A percentile compares a stretch with the other conserved stretches of the same genome.
Conservation (phyloP, 2,329 filamentous ascomycete species). For the Epicoccum sorghinum region DNA sequence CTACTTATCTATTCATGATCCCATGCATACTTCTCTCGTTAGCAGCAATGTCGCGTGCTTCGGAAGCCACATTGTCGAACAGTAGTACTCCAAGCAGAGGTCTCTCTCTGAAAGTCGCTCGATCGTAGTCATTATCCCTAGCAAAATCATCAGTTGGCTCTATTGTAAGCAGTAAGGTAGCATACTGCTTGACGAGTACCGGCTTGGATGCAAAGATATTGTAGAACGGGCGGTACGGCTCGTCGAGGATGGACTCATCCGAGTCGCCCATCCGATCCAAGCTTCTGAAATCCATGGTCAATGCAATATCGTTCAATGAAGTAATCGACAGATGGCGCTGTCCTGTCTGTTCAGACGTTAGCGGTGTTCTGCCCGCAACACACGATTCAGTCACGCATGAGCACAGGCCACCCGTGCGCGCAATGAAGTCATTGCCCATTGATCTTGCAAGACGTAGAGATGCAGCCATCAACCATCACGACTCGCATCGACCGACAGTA, state of each 20-base stretch:
- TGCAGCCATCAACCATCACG: slow-evolving; percentile 1
- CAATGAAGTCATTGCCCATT: slow-evolving; percentile 16
- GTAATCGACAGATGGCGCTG: background rate
- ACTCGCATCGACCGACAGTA: slow-evolving; percentile 11
- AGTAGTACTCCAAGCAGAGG: slow-evolving; percentile 71
- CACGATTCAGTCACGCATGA: slow-evolving; percentile 10
- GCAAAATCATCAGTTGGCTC: background rate
- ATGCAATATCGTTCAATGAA: background rate
- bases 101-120: slow-evolving; percentile 62
- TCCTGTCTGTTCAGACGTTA: background rate
- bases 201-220: slow-evolving; percentile 57
- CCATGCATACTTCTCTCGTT: slow-evolving; percentile 68
- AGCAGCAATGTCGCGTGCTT: slow-evolving; percentile 78
- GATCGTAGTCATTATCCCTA: slow-evolving; percentile 51
- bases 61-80: slow-evolving; percentile 75
- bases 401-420: slow-evolving; percentile 6
- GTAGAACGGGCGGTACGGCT: slow-evolving; percentile 59
- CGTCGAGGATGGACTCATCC: slow-evolving; percentile 39
- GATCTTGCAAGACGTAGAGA: background rate
- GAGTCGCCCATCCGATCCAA: slow-evolving; percentile 33
- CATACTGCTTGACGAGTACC: slow-evolving; percentile 52
- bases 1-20: background rate
- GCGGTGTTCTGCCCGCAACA: background rate
- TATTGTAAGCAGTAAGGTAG: background rate
- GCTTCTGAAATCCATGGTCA: slow-evolving; percentile 41